Evolutionary conservation across 1,284 basidiomycete genomes (phyloP), one percentile per base, ranked within the genome.

Genomic region (Moniliophthora roreri): DNA sequence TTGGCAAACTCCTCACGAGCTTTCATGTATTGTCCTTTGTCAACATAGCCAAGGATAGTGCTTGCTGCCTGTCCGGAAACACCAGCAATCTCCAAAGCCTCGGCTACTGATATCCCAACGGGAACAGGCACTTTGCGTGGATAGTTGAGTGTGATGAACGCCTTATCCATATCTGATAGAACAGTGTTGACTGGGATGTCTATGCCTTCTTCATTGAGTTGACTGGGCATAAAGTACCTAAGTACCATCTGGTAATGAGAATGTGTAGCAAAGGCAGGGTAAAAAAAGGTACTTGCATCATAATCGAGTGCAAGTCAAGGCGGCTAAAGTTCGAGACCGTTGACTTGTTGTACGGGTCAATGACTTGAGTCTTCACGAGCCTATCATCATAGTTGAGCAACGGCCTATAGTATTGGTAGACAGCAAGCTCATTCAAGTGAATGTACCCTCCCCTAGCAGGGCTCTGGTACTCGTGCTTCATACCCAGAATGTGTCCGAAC

Each of bases 381-480:
- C 44, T 50, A 10, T 56, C 53, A 32, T 57, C 55, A 53, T 55
- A 60, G 3, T 46, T 58, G 58, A 9, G 54, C 56, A 8, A 18
- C 13, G 11, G 24, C 53, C 45, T 28, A 38, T 63, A 65, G 49
- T 58, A 62, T 11, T 44, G 38, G 48, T 61, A 56, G n/a, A 58
- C 54, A 18, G 54, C 55, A 2, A 49, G 38, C 39, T 56, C 51
- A 32, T 58, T 48, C n/a, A 66, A 55, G 11, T 38, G 59, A 10
- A 64, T 23, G 9, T 26, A 57, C 3, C 54, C 58, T 20, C 54
- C 58, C 5, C 62, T 55, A n/a, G 55, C 53, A 34, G 63, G 63
- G 24, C 64, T 63, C 51, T 68, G 67, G 47, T 67, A 66, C 55
- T 71, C 69, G 46, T 71, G 68, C 50, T 65, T 51, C 41, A 69